Conservation (phyloP, 2,329 filamentous ascomycete genomes). For the Sclerotinia trifoliorum region DNA sequence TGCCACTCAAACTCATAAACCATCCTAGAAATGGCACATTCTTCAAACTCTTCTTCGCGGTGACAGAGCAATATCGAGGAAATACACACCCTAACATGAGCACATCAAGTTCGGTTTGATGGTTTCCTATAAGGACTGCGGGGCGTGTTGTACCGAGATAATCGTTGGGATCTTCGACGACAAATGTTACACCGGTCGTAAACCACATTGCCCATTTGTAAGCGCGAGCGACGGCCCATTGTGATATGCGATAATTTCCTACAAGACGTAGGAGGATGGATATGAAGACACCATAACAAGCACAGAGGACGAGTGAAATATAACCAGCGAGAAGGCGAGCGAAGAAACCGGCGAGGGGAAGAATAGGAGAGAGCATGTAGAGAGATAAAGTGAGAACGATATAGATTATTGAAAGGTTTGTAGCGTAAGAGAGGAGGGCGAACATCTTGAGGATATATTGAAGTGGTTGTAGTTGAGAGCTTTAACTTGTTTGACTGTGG, state of each 20-base stretch:
- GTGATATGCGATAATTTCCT: slow-evolving; percentile 73
- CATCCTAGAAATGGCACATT: slow-evolving; percentile 82
- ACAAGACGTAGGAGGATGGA: slow-evolving; percentile 68
- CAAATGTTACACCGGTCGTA: slow-evolving; percentile 75
- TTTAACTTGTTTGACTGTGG: too few relatives aligned
- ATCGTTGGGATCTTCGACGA: slow-evolving; percentile 65
- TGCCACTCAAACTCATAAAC: slow-evolving; percentile 87
- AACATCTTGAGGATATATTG: slow-evolving; percentile 30
- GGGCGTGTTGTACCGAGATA: slow-evolving; percentile 61
- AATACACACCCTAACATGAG: slow-evolving; percentile 87
- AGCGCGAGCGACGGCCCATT: slow-evolving; percentile 77
- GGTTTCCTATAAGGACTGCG: slow-evolving; percentile 89
- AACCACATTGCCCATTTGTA: slow-evolving; percentile 79
- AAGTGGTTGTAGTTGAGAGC: background rate
- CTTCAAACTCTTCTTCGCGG: slow-evolving; percentile 83
- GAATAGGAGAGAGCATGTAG: slow-evolving; percentile 60
- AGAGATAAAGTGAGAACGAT: slow-evolving; percentile 52
- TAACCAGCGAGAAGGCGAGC: slow-evolving; percentile 68
- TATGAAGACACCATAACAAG: slow-evolving; percentile 72
- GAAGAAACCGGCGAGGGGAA: slow-evolving; percentile 63
- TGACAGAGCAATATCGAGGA: slow-evolving; percentile 87
- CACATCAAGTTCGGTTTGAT: slow-evolving; percentile 95
- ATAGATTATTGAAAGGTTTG: slow-evolving; percentile 53
- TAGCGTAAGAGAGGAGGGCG: slow-evolving; percentile 39
- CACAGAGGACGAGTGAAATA: slow-evolving; percentile 57